These are phyloP conservation scores for Zoysia japonica DNA, from an alignment of 176 grass and related monocot genomes.

Conservation along the genomic window DNA sequence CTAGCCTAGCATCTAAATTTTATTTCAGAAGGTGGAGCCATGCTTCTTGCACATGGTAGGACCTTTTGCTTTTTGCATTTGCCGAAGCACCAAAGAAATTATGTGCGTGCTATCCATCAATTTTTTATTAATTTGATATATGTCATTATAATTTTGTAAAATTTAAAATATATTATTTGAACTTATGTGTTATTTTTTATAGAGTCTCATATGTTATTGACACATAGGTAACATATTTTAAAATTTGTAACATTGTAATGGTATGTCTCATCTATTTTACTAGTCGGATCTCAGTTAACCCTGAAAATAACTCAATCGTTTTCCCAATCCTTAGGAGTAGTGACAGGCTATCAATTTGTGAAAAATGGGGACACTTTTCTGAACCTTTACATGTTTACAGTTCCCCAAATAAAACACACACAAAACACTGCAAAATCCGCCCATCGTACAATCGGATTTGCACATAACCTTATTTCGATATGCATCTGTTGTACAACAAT, in stretches of 20 bases:
- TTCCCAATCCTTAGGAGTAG: neutral
- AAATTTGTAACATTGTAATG: too few species aligned
- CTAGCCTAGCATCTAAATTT: neutral
- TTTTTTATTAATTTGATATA: too few species aligned
- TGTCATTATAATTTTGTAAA: too few species aligned
- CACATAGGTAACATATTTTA: too few species aligned
- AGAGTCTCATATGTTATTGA: too few species aligned
- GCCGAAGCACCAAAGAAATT: neutral
- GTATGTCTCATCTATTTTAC: too few species aligned
- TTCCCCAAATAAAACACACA: neutral
- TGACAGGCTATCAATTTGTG: constrained; percentile 6
- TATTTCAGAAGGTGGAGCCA: neutral
- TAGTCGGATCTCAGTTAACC: constrained; percentile 1
- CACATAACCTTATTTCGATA: constrained; percentile 38
- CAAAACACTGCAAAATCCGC: constrained; percentile 33
- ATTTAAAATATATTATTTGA: too few species aligned
- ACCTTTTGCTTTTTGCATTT: constrained; percentile 1
- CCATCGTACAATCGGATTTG: constrained; percentile 34
- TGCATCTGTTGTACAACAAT: constrained; percentile 41
- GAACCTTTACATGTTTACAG: constrained; percentile 23
- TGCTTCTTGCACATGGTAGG: constrained; percentile 6
- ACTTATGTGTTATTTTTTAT: too few species aligned
- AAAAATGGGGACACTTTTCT: neutral
- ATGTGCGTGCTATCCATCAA: neutral
- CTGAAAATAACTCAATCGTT: neutral